Evolutionary conservation across 441 rosid genomes (phyloP), one percentile per base, ranked within the genome.

Genomic region (Pelargonium exstipulatum): DNA sequence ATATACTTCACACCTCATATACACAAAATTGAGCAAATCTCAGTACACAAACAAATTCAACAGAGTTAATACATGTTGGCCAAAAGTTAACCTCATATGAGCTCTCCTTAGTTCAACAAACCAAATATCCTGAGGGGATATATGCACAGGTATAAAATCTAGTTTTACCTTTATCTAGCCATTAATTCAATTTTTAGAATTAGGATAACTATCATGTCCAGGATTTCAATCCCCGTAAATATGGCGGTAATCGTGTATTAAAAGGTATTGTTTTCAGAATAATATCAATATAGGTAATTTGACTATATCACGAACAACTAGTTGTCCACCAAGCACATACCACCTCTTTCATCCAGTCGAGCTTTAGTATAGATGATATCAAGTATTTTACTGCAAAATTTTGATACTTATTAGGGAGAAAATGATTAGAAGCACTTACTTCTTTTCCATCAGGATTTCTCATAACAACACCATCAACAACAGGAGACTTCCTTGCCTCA

Each of bases 401-500:
- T 58, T 58, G 26, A 22, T 22, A 58, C 35, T 58, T 22, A 22
- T 62, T 64, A 1, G 20, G 12, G 0, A 40, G 1, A 13, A 10
- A n/a, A 29, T 61, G 13, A 60, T 63, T 72, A 66, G 66, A 13
- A 61, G 73, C 32, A 79, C 87, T 79, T 89, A 96, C 99, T 80
- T 96, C 99, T 85, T 96, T 96, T 70, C 99, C 99, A 77, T 93
- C 98, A 64, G 79, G 86, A 80, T 96, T 96, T 86, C 99, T 88
- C 98, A 96, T 88, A 51, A 96, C 99, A 79, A 93, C 98, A 74
- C 99, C 99, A 83, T 96, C 99, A 70, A 96, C 99, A 77, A 96
- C 98, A 67, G 99, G 99, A 57, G 99, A 96, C 81, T 96, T 96
- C 82, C 99, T 91, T 69, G 99, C 99, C 84, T 96, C 99, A 43